Percentiles rank a stretch among this genome's conserved stretches.
phyloP scores from a whole-genome alignment of 352 stramenopile genomes.

The Globisporangium paroecandrum region DNA sequence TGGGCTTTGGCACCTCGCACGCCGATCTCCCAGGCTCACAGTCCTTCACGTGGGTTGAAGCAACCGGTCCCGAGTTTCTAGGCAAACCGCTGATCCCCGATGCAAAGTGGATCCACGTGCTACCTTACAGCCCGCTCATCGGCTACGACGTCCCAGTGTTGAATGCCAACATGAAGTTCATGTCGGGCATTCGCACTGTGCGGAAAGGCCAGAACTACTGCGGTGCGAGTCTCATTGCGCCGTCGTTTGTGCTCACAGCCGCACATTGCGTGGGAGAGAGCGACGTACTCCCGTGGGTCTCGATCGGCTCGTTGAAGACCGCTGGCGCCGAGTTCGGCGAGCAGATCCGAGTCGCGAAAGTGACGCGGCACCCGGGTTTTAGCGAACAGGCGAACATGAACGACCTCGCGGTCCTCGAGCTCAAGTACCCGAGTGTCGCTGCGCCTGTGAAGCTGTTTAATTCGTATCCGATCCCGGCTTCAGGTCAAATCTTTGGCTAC shows the following conservation, averaged over 20 bases:
- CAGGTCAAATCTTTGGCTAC: constrained; percentile 17
- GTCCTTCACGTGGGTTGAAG: constrained; percentile 14
- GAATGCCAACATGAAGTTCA: constrained; percentile 10
- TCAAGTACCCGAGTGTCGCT: constrained; percentile 21
- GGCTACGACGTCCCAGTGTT: background rate
- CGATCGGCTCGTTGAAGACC: constrained; percentile 22
- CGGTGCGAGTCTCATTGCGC: constrained; percentile 10
- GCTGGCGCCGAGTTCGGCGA: constrained; percentile 18
- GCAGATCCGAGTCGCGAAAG: constrained; percentile 26
- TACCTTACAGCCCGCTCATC: background rate
- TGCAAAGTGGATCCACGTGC: background rate
- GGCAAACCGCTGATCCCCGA: background rate
- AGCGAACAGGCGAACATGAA: constrained; percentile 8
- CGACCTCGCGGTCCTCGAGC: constrained; percentile 23
- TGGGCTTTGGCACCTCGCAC: constrained; percentile 9
- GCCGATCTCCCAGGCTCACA: background rate
- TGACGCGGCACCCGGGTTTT: constrained; percentile 23
- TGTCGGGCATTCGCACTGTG: constrained; percentile 5
- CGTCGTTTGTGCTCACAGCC: constrained; percentile 14
- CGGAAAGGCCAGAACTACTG: constrained; percentile 14
- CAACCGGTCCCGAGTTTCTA: constrained; percentile 10
- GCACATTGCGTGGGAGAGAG: constrained; percentile 12
- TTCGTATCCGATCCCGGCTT: constrained; percentile 11
- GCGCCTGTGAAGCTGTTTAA: constrained; percentile 20
- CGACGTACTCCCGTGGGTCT: constrained; percentile 23